Percentiles rank a stretch among this genome's conserved stretches.
These are phyloP conservation scores for Ceratobasidium sp. DNA, from an alignment of 1,284 basidiomycete genomes.

Conservation along the genomic window DNA sequence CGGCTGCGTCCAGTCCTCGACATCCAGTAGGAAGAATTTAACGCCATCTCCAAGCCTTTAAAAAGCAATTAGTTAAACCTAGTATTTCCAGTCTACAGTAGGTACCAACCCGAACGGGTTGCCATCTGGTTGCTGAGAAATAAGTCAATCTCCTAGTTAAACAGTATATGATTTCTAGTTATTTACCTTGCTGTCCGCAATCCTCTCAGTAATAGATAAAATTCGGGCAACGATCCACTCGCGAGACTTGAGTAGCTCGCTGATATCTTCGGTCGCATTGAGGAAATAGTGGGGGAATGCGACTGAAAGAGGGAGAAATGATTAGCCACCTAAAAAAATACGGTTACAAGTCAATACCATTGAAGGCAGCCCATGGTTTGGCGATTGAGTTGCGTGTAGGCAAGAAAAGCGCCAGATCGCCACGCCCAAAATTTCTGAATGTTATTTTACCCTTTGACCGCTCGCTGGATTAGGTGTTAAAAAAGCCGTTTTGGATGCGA, in stretches of 20 bases:
- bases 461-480: slow-evolving; percentile 62
- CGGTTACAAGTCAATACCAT: slow-evolving; percentile 64
- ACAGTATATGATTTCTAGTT: background rate
- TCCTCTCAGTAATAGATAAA: slow-evolving; percentile 86
- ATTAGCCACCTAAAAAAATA: background rate
- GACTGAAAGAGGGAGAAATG: slow-evolving; percentile 65
- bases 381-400: slow-evolving; percentile 94
- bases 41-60: slow-evolving; percentile 85
- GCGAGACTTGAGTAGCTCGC: slow-evolving; percentile 85
- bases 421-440: slow-evolving; percentile 92
- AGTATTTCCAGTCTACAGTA: background rate
- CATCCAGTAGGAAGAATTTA: slow-evolving; percentile 93
- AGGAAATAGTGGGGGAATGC: slow-evolving; percentile 98
- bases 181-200: slow-evolving; percentile 83
- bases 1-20: slow-evolving; percentile 91
- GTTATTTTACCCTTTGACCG: slow-evolving; percentile 94
- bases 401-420: slow-evolving; percentile 94
- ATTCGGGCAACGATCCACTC: slow-evolving; percentile 97
- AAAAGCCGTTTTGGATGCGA: background rate
- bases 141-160: slow-evolving; percentile 35
- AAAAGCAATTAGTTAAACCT: slow-evolving; percentile 51
- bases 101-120: slow-evolving; percentile 62
- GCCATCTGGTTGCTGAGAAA: slow-evolving; percentile 73
- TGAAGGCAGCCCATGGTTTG: slow-evolving; percentile 98
- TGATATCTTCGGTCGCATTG: slow-evolving; percentile 84